Conservation (phyloP, 257 asterid genomes). For the Rhazya stricta region DNA sequence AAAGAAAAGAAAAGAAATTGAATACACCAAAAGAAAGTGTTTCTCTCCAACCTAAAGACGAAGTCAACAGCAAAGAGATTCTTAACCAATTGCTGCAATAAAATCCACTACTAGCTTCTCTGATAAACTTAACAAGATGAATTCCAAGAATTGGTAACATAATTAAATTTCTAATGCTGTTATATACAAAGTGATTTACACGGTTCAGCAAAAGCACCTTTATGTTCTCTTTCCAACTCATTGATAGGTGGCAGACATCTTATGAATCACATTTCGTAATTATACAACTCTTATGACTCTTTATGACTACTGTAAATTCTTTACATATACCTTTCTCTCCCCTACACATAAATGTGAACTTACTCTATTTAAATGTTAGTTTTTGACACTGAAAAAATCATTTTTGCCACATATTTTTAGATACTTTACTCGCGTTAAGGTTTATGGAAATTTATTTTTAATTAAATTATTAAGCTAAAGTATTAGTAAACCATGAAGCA, state of each 20-base stretch:
- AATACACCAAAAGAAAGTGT: neutral
- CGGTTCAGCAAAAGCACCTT: neutral
- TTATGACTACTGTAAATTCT: neutral
- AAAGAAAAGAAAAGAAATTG: neutral
- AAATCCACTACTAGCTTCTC: neutral
- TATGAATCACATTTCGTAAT: neutral
- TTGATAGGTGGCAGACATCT: neutral
- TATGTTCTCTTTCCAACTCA: neutral
- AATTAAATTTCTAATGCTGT: neutral
- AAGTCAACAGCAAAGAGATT: neutral
- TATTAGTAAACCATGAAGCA: too few species aligned
- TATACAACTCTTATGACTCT: neutral
- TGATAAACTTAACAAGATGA: neutral
- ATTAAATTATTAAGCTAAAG: neutral
- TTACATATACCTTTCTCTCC: neutral
- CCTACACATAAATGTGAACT: neutral
- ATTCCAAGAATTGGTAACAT: neutral
- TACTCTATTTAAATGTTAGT: neutral
- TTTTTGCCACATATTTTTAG: neutral
- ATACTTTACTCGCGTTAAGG: neutral
- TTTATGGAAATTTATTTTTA: too few species aligned
- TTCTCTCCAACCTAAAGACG: conserved; percentile 4
- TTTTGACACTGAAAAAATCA: neutral
- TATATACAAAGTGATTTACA: neutral
- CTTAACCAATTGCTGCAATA: neutral